Base-by-base conservation (phyloP, 352 stramenopile species). In the Thalassiosira livingstoniorum region DNA sequence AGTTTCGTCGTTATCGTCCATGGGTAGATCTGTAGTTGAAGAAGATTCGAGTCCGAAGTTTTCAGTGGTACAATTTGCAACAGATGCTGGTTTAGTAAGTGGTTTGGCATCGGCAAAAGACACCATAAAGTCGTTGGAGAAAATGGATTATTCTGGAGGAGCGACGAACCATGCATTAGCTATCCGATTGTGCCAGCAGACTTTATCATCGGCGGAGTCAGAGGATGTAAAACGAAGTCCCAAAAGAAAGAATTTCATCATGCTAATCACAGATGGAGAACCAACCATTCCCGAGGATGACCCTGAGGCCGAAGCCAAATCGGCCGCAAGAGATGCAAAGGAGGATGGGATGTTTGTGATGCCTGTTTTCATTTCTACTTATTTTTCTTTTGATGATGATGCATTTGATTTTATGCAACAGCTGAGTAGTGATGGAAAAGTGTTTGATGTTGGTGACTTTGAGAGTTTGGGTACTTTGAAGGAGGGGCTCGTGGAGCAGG, bases 401-500 rank as follows among this genome's bases (percentile, higher is more conserved):
- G 51, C 42, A n/a, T 60, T 73, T 13, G 18, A 11, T 2, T 80
- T 80, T n/a, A 80, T 80, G 71, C 23, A 27, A 25, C 25, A 43
- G 5, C 29, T 73, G 21, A 64, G 42, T 29, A 65, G 43, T 34
- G 43, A 73, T 34, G 60, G 43, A 29, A 65, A 72, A n/a, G 71
- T 80, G 25, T 73, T 80, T 31, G 42, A 80, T 61, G 61, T 80
- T 1, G 67, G 32, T 4, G 55, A 80, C 43, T 80, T 66, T 65
- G 61, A 65, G 3, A 58, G 60, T 63, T 55, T 80, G 58, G 25
- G 54, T 35, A 54, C 15, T 37, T 45, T 80, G 60, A 39, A 64
- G 43, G 39, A 61, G 34, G n/a, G 45, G 13, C 39, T 80, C 4
- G 13, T 80, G 23, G 60, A 73, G 13, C 58, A 80, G 37, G 55